These are phyloP conservation scores for Mortierella sp. DNA, from an alignment of 371 early-diverging fungal species.

Conservation along the genomic window DNA sequence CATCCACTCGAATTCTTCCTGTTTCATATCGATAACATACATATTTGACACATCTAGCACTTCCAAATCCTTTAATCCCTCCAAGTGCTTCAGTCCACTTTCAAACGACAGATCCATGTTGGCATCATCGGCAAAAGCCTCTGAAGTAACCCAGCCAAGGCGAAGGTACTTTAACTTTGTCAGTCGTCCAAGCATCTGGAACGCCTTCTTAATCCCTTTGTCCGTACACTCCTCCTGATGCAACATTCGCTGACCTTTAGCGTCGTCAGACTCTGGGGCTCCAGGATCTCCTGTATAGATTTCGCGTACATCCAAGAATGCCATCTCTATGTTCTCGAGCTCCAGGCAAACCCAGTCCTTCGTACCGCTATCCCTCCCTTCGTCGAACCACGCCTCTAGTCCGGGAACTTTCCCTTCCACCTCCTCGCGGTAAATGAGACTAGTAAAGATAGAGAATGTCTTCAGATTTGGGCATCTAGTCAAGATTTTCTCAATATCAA, in stretches of 20 bases:
- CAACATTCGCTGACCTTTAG: background rate
- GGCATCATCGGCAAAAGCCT: background rate
- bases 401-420: background rate
- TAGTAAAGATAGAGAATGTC: background rate
- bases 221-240: background rate
- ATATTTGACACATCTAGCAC: background rate
- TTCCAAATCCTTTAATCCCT: background rate
- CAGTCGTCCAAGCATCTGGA: conserved; percentile 1
- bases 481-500: background rate
- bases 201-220: background rate
- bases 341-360: background rate
- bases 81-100: conserved; percentile 9
- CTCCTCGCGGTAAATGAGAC: background rate
- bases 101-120: conserved; percentile 4
- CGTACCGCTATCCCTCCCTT: background rate
- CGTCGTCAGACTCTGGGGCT: background rate
- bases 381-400: background rate
- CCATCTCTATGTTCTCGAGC: background rate
- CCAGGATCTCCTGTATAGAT: background rate
- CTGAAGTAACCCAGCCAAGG: conserved; percentile 2
- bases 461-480: background rate
- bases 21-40: background rate
- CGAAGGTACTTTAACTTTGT: background rate
- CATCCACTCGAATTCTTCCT: conserved; percentile 13
- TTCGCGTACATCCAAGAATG: background rate